Evolutionary conservation across 306 rosid genomes (phyloP).

Genomic region (Quercus aquifolioides): DNA sequence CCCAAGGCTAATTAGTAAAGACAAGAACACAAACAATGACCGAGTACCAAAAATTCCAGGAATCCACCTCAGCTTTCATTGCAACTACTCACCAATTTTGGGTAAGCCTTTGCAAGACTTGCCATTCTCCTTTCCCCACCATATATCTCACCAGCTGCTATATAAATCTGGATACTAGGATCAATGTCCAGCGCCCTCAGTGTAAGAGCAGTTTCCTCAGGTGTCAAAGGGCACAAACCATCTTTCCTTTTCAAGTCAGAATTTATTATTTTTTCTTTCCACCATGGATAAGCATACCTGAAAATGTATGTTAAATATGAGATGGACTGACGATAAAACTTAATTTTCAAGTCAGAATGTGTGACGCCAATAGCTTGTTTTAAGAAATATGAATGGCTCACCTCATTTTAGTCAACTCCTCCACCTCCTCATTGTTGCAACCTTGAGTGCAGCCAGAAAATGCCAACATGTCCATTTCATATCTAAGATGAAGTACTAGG

Average conservation of each 20-base stretch:
- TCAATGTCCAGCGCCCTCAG: conserved; percentile 86
- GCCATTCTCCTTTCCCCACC: conserved; percentile 86
- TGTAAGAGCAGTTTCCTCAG: conserved; percentile 94
- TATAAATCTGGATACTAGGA: conserved; percentile 82
- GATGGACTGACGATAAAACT: neutral
- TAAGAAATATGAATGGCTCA: conserved; percentile 21
- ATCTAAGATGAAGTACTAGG: conserved; percentile 93
- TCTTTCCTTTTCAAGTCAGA: conserved; percentile 96
- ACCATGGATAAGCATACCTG: conserved; percentile 98
- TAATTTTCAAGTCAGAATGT: neutral
- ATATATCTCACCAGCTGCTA: conserved; percentile 98
- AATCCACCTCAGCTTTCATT: conserved; percentile 12
- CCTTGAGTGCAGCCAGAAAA: conserved; percentile 99
- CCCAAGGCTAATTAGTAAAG: conserved; percentile 15
- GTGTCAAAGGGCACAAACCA: conserved; percentile 94
- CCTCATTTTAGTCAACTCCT: conserved; percentile 99
- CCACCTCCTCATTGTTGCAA: conserved; percentile 84
- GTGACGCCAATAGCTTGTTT: neutral
- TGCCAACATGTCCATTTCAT: conserved; percentile 99
- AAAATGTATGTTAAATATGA: conserved; percentile 1
- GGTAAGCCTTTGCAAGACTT: conserved; percentile 69
- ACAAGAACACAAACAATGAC: conserved; percentile 7
- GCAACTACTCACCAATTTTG: conserved; percentile 62
- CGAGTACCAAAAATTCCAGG: neutral
- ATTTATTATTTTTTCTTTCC: conserved; percentile 94